Conservation (phyloP, 2,329 filamentous ascomycete genomes). For the Podosphaera aphanis region DNA sequence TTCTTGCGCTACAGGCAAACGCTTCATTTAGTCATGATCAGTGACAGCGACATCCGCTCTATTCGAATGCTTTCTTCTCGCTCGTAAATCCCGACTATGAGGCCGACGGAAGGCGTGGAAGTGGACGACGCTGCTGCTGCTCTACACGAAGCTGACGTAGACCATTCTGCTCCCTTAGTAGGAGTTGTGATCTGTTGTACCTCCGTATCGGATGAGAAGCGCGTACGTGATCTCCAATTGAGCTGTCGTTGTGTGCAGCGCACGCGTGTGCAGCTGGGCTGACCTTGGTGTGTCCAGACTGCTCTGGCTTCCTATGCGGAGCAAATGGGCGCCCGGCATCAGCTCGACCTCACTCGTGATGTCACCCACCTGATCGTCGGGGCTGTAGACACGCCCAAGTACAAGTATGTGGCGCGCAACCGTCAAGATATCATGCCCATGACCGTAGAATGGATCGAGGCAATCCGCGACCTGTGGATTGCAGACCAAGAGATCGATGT, state of each 20-base stretch:
- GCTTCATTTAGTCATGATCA: background rate
- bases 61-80: background rate
- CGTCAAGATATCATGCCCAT: slow-evolving; percentile 70
- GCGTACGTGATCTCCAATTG: slow-evolving; percentile 28
- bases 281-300: slow-evolving; percentile 15
- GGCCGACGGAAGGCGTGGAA: background rate
- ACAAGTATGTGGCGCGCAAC: slow-evolving; percentile 80
- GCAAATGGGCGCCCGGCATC: slow-evolving; percentile 71
- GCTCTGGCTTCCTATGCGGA: slow-evolving; percentile 39
- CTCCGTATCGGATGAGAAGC: slow-evolving; percentile 54
- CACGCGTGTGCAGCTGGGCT: background rate
- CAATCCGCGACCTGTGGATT: slow-evolving; percentile 60
- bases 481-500: slow-evolving; percentile 55
- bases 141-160: background rate
- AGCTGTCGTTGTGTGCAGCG: background rate
- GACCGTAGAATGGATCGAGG: slow-evolving; percentile 62
- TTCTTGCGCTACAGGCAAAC: too few relatives aligned
- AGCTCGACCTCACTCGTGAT: slow-evolving; percentile 81
- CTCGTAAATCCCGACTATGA: background rate
- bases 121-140: background rate
- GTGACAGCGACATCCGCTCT: background rate
- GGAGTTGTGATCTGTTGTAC: slow-evolving; percentile 73
- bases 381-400: slow-evolving; percentile 74
- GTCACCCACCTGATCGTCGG: slow-evolving; percentile 88
- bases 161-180: slow-evolving; percentile 24